These are phyloP conservation scores for Geopyxis carbonaria DNA, from an alignment of 495 filamentous ascomycete genomes.

Conservation along the genomic window DNA sequence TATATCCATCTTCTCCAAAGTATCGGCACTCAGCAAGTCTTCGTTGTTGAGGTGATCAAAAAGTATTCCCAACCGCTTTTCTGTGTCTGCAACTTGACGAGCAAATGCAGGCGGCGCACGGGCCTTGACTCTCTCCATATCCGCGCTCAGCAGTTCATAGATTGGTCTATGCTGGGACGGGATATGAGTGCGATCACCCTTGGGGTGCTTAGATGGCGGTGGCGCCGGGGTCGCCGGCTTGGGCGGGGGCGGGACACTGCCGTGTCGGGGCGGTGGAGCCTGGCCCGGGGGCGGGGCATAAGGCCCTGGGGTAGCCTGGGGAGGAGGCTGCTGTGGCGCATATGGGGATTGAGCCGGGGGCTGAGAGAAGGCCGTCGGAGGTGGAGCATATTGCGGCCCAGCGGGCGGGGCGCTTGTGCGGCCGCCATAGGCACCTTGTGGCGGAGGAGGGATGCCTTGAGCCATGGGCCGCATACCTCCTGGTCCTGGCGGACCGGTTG, in stretches of 20 bases:
- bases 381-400: constrained; percentile 72
- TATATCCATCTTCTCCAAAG: constrained; percentile 46
- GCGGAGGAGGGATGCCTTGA: constrained; percentile 13
- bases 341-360: constrained; percentile 32
- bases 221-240: constrained; percentile 30
- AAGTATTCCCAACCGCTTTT: constrained; percentile 74
- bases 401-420: constrained; percentile 39
- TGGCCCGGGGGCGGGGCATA: constrained; percentile 28
- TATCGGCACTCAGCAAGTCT: constrained; percentile 69
- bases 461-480: constrained; percentile 47
- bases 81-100: constrained; percentile 74
- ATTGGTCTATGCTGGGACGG: constrained; percentile 55
- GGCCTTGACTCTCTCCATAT: constrained; percentile 74
- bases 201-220: constrained; percentile 47
- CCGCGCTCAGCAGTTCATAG: constrained; percentile 60
- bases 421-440: constrained; percentile 15
- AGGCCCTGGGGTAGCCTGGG: constrained; percentile 13
- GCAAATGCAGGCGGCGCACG: constrained; percentile 68
- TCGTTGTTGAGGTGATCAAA: constrained; percentile 96
- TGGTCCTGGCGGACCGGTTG: constrained; percentile 31
- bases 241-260: constrained; percentile 30
- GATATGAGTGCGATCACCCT: constrained; percentile 84
- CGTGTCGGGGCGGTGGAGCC: constrained; percentile 15
- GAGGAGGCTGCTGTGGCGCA: constrained; percentile 28
- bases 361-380: constrained; percentile 35